Base-by-base conservation (phyloP, 352 stramenopile genomes). In the Pythium aphanidermatum region DNA sequence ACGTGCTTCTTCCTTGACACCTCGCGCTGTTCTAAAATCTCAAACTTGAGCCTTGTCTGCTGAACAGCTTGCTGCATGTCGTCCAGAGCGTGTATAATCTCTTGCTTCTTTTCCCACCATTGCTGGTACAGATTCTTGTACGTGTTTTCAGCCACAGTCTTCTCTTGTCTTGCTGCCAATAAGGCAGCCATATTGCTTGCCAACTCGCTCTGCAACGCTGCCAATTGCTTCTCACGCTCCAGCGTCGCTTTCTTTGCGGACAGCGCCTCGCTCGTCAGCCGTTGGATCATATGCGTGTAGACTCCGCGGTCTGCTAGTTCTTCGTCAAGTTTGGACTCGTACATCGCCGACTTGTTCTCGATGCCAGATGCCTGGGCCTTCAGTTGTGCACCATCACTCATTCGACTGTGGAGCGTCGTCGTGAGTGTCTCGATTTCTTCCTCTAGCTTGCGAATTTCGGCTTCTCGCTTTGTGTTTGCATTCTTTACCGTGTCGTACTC, bases 201-300 rank as follows among this genome's bases (percentile, higher is more conserved):
- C n/a, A 86, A 51, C 33, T 91, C 79, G 31, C 78, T 64, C 13
- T 78, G 59, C 6, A 91, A 54, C 16, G 58, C 48, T 44, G 70
- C 45, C 16, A 91, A 57, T 20, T 76, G 50, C 23, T 83, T 76
- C 51, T 91, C 79, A 20, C 79, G 80, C 17, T 71, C 63, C 13
- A 82, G 32, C 21, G 72, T 86, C 13, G 58, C 46, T 37, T 91
- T 91, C 58, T 86, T 91, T 16, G 72, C 65, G 1, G 54, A 52
- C 0, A 84, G 51, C 6, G 77, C 70, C 38, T 92, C 80, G 16
- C 60, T 61, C 5, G 70, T 65, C 20, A 92, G 48, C 5, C 80
- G 74, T 32, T 87, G 63, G 53, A 92, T 87, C 80, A 88, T 92
- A 55, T 92, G 76, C 29, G 67, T 88, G 60, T 89, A 92, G 33